These are phyloP conservation scores for Cyanidiococcus yangmingshanensis DNA, from an alignment of 23 red algal species.

Conservation along the genomic window DNA sequence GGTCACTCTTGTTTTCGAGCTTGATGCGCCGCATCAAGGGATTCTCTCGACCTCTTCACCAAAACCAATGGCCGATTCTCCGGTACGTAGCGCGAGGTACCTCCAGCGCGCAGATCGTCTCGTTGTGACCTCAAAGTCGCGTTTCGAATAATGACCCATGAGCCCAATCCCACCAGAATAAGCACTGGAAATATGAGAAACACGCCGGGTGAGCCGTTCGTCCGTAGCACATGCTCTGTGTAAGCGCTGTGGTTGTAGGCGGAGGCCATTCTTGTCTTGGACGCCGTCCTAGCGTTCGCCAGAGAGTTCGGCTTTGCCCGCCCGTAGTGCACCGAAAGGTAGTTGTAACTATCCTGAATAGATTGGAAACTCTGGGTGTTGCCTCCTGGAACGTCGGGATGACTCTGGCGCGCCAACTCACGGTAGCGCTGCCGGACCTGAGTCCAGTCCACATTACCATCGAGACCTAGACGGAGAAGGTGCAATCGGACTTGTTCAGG, in stretches of 20 bases:
- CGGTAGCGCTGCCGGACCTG: slow-evolving; percentile 15
- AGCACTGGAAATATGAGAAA: neutral
- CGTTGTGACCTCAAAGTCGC: neutral
- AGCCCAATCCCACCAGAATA: neutral
- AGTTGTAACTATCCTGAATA: slow-evolving; percentile 15
- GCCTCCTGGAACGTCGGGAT: slow-evolving; percentile 1
- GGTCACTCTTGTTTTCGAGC: neutral
- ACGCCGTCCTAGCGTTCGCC: neutral
- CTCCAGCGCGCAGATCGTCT: neutral
- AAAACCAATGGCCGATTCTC: neutral
- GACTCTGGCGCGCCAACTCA: neutral
- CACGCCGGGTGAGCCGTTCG: neutral
- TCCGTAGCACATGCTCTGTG: neutral
- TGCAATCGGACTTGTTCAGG: neutral
- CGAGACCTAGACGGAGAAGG: neutral
- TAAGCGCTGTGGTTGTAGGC: neutral
- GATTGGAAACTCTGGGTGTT: neutral
- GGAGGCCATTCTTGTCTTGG: neutral
- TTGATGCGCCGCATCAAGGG: neutral
- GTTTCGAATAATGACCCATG: neutral
- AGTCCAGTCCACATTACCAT: neutral
- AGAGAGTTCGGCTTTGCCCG: neutral
- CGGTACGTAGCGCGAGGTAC: slow-evolving; percentile 1
- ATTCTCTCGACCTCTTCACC: neutral
- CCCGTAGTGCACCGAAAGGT: neutral